These are phyloP conservation scores for Melocanna baccifera DNA, from an alignment of 176 grass and related monocot species.

Conservation along the genomic window DNA sequence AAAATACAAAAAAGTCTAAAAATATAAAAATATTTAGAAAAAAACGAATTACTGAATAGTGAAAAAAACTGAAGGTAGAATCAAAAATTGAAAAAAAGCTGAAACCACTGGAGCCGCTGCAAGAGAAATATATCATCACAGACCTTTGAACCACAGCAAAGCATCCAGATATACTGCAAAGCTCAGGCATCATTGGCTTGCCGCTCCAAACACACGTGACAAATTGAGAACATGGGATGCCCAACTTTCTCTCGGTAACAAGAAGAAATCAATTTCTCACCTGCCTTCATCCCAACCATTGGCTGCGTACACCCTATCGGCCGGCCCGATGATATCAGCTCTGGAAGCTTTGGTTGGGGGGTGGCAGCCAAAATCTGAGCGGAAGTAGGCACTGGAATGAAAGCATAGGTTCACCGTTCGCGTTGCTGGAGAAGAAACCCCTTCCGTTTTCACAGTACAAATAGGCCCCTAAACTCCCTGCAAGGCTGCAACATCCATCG, in stretches of 20 bases:
- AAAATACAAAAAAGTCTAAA: too few species aligned
- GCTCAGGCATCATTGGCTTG: background rate
- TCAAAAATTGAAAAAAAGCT: too few species aligned
- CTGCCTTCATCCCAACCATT: background rate
- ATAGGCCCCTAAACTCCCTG: conserved; percentile 23
- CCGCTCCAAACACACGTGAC: background rate
- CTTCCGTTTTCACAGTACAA: conserved; percentile 25
- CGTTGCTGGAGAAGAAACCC: background rate
- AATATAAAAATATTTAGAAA: too few species aligned
- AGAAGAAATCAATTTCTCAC: background rate
- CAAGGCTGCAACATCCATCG: conserved; percentile 27
- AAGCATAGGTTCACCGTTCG: background rate
- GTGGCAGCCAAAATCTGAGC: background rate
- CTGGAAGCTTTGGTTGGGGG: background rate
- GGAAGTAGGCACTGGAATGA: background rate
- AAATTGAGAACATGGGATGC: background rate
- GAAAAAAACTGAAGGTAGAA: too few species aligned
- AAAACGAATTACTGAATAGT: too few species aligned
- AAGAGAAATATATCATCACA: background rate
- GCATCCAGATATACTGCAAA: background rate
- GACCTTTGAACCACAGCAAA: background rate
- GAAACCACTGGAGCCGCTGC: too few species aligned
- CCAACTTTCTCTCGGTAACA: background rate
- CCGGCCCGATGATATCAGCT: background rate
- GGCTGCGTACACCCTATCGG: background rate